A percentile compares a stretch with the other conserved stretches of the same genome.
Evolutionary conservation across 352 stramenopile species (phyloP).

Genomic region (Phytophthora crassamura): DNA sequence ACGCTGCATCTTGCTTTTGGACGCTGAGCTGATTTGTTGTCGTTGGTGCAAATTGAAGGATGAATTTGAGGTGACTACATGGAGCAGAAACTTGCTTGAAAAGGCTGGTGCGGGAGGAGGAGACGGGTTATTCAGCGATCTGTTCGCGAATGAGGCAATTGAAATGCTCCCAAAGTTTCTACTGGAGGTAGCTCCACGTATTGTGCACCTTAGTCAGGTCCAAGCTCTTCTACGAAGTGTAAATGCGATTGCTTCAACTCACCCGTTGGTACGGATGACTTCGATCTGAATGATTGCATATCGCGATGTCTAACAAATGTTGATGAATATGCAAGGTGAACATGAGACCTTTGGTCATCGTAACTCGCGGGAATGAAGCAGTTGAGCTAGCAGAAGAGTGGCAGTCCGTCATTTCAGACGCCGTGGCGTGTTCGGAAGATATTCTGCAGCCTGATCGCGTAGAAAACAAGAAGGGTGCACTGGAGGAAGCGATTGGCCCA

Average conservation of each 20-base stretch:
- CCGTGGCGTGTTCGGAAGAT: background rate
- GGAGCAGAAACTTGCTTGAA: conserved; percentile 45
- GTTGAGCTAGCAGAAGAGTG: conserved; percentile 29
- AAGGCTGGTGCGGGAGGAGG: conserved; percentile 34
- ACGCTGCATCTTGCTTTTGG: background rate
- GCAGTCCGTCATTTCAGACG: conserved; percentile 19
- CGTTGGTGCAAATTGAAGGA: conserved; percentile 31
- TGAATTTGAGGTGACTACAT: conserved; percentile 54
- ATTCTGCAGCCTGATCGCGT: background rate
- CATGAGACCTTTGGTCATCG: conserved; percentile 24
- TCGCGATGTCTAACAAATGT: conserved; percentile 3
- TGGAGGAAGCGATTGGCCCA: conserved; percentile 2
- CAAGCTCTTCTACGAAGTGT: conserved; percentile 49
- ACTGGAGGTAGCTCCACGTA: conserved; percentile 15
- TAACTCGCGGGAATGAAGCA: conserved; percentile 17
- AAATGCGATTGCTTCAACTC: conserved; percentile 29
- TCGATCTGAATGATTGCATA: background rate
- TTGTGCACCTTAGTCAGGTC: conserved; percentile 46
- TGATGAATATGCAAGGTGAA: conserved; percentile 22
- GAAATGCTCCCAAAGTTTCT: conserved; percentile 54
- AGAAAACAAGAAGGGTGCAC: conserved; percentile 2
- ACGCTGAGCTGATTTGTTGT: conserved; percentile 8
- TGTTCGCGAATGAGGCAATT: conserved; percentile 22
- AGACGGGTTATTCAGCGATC: conserved; percentile 38
- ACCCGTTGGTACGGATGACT: conserved; percentile 26